These are phyloP conservation scores for Ganoderma boninense DNA, from an alignment of 1,284 basidiomycete species.

Conservation along the genomic window DNA sequence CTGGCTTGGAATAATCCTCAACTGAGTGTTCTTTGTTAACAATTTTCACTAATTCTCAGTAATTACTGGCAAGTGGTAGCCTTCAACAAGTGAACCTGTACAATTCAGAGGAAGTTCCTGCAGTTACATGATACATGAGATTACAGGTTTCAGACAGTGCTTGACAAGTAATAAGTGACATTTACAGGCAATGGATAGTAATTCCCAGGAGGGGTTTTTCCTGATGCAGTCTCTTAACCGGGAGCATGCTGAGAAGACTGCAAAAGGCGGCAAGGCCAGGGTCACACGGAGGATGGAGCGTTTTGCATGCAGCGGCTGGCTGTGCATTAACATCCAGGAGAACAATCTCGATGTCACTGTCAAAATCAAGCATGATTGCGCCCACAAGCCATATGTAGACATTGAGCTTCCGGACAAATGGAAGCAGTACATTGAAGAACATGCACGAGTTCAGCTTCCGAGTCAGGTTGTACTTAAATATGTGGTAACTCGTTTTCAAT, in stretches of 20 bases:
- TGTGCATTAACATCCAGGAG: not conserved
- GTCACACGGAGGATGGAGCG: conserved; percentile 5
- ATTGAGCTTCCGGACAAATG: conserved; percentile 9
- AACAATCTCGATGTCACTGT: not conserved
- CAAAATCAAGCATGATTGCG: not conserved
- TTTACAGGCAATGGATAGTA: too few relatives aligned
- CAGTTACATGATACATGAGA: too few relatives aligned
- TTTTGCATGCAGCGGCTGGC: conserved; percentile 13
- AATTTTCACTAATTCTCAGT: too few relatives aligned
- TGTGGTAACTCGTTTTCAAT: not conserved
- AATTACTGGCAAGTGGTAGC: too few relatives aligned
- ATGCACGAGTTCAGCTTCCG: not conserved
- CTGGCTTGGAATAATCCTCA: too few relatives aligned
- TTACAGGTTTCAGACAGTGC: too few relatives aligned
- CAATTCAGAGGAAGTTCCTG: too few relatives aligned
- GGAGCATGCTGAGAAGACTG: not conserved
- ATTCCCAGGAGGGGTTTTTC: too few relatives aligned
- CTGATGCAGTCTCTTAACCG: not conserved
- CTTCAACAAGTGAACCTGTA: too few relatives aligned
- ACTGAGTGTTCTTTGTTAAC: too few relatives aligned
- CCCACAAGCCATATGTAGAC: not conserved
- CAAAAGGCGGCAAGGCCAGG: not conserved
- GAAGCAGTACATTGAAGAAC: conserved; percentile 7
- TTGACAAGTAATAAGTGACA: too few relatives aligned
- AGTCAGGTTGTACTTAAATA: not conserved